Evolutionary conservation across 129 eudicot genomes (phyloP).

Genomic region (Solidago caesia): DNA sequence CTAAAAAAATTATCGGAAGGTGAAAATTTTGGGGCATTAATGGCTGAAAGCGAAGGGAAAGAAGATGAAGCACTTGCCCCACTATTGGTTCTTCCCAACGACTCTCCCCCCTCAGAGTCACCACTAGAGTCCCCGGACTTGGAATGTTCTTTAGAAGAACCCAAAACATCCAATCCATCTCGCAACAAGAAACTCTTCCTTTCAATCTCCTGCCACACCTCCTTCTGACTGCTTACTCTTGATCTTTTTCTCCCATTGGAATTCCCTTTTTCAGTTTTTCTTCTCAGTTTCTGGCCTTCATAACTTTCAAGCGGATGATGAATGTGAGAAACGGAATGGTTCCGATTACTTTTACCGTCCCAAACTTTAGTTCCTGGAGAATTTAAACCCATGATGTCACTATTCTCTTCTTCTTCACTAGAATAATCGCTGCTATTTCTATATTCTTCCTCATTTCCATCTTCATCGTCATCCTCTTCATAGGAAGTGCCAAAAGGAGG

Average conservation of each 20-base stretch:
- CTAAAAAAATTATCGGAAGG: constrained; percentile 64
- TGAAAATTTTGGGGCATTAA: constrained; percentile 46
- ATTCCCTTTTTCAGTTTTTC: constrained; percentile 51
- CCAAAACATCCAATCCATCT: constrained; percentile 69
- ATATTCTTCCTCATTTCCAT: constrained; percentile 49
- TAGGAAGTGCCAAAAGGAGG: constrained; percentile 27
- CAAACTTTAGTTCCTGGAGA: constrained; percentile 91
- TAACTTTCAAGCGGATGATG: constrained; percentile 95
- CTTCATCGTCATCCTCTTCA: constrained; percentile 57
- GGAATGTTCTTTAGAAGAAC: constrained; percentile 40
- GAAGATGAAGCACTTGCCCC: constrained; percentile 70
- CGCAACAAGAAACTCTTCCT: constrained; percentile 67
- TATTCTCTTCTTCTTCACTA: constrained; percentile 73
- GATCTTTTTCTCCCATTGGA: constrained; percentile 62
- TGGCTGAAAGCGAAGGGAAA: constrained; percentile 37
- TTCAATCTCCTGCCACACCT: constrained; percentile 81
- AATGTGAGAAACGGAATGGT: constrained; percentile 52
- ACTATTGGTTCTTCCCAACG: constrained; percentile 56
- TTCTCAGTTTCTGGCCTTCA: constrained; percentile 41
- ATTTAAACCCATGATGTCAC: constrained; percentile 71
- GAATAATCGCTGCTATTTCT: constrained; percentile 49
- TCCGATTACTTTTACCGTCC: constrained; percentile 75
- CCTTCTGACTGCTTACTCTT: constrained; percentile 47
- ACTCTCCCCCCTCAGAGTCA: constrained; percentile 66
- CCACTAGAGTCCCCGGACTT: constrained; percentile 78